Conservation (phyloP, 2,329 filamentous ascomycete genomes). For the Dactylellina cionopaga region DNA sequence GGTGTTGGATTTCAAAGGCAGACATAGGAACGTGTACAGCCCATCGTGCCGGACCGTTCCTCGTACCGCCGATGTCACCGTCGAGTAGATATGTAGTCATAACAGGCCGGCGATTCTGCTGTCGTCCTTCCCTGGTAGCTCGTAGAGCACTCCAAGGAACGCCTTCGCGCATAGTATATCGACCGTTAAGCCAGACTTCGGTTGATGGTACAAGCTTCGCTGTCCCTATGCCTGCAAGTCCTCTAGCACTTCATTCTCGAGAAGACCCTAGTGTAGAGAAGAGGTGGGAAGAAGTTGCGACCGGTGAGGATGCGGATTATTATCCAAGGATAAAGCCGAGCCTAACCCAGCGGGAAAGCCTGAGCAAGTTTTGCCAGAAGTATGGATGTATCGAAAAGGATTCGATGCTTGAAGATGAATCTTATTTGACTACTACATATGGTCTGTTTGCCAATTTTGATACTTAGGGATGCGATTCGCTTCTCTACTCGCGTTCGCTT, state of each 20-base stretch:
- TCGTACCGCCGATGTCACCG: conserved; percentile 16
- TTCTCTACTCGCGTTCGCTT: no score
- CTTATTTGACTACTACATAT: conserved; percentile 54
- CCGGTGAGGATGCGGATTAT: conserved; percentile 64
- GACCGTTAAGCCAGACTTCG: conserved; percentile 8
- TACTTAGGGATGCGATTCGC: background rate
- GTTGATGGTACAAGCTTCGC: background rate
- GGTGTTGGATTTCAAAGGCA: background rate
- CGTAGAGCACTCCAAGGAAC: background rate
- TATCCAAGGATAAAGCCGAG: conserved; percentile 67
- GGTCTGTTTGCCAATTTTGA: conserved; percentile 16
- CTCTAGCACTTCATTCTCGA: conserved; percentile 13
- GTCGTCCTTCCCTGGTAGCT: background rate
- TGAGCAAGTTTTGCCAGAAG: conserved; percentile 54
- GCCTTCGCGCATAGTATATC: background rate
- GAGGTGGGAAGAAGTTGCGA: conserved; percentile 68
- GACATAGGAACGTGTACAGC: background rate
- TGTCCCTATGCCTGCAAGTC: conserved; percentile 21
- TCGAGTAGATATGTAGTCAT: conserved; percentile 29
- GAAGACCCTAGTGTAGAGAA: conserved; percentile 56
- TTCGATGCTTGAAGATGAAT: conserved; percentile 54
- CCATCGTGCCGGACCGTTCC: background rate
- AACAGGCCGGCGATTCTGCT: conserved; percentile 21
- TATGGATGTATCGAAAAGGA: conserved; percentile 61
- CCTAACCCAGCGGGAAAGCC: conserved; percentile 59